A percentile compares a stretch with the other conserved stretches of the same genome.
Evolutionary conservation across 2,329 filamentous ascomycete genomes (phyloP).

Genomic region (Ceratocystis smalleyi): DNA sequence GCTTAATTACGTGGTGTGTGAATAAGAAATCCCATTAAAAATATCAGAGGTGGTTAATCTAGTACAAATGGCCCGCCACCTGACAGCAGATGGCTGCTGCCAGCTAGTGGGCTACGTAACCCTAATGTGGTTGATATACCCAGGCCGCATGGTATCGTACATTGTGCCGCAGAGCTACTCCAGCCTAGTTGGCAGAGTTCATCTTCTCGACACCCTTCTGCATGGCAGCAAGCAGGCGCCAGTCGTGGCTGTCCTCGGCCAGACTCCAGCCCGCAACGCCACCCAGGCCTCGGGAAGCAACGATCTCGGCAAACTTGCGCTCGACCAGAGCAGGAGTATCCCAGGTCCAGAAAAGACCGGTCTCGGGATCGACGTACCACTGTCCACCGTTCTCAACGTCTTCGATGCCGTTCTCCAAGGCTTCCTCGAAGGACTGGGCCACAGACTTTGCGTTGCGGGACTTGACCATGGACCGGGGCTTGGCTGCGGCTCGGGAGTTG

Average conservation of each 20-base stretch:
- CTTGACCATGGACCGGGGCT: too few relatives aligned
- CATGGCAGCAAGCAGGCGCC: background rate
- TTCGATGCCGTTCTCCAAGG: constrained; percentile 36
- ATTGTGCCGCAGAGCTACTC: too few relatives aligned
- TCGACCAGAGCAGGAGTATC: constrained; percentile 47
- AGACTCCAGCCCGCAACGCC: constrained; percentile 67
- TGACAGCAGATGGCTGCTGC: too few relatives aligned
- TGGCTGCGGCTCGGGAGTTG: too few relatives aligned
- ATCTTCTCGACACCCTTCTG: background rate
- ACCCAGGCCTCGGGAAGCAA: constrained; percentile 40
- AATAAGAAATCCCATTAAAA: too few relatives aligned
- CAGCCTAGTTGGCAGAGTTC: background rate
- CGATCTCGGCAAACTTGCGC: constrained; percentile 45
- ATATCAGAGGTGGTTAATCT: too few relatives aligned
- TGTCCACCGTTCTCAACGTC: constrained; percentile 46
- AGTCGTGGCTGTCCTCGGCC: constrained; percentile 40
- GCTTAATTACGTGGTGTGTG: too few relatives aligned
- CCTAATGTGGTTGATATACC: too few relatives aligned
- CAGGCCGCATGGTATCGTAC: too few relatives aligned
- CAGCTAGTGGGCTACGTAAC: too few relatives aligned
- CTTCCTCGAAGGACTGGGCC: constrained; percentile 38
- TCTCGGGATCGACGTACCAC: constrained; percentile 48
- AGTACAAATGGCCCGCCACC: too few relatives aligned
- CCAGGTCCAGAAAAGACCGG: constrained; percentile 57
- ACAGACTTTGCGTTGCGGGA: background rate